Conservation (phyloP, 2,329 filamentous ascomycete species). For the Curvularia hawaiiensis region DNA sequence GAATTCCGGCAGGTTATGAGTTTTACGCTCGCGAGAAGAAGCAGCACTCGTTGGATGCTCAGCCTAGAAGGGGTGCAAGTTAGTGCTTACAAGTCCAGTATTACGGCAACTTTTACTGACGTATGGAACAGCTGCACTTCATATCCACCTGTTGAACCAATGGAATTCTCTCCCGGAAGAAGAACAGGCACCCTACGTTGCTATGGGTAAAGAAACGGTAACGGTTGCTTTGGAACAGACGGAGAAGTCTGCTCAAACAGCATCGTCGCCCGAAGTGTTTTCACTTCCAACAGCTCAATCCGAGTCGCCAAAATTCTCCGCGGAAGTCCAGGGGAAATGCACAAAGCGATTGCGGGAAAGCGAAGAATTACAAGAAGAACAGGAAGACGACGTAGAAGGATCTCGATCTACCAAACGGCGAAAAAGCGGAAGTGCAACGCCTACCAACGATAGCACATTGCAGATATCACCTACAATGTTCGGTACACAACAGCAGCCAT, state of each 20-base stretch:
- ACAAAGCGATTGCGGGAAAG: constrained; percentile 29
- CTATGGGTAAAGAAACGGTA: constrained; percentile 17
- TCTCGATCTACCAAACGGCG: constrained; percentile 23
- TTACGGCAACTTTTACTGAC: neutral
- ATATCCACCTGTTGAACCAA: constrained; percentile 19
- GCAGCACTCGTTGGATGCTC: constrained; percentile 17
- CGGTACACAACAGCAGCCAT: constrained; percentile 22
- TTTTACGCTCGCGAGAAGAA: constrained; percentile 25
- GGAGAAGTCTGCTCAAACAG: neutral
- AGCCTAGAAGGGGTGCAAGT: constrained; percentile 24
- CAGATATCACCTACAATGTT: neutral
- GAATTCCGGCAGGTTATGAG: constrained; percentile 21
- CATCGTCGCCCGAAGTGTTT: constrained; percentile 14
- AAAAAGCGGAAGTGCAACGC: constrained; percentile 20
- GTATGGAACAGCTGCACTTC: constrained; percentile 20
- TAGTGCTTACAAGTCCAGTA: constrained; percentile 1
- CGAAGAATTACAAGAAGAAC: constrained; percentile 8
- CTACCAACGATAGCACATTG: constrained; percentile 1
- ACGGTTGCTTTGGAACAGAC: constrained; percentile 9
- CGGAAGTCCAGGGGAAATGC: constrained; percentile 25
- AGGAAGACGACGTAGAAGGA: neutral
- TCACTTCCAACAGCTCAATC: constrained; percentile 32
- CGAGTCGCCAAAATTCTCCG: constrained; percentile 32
- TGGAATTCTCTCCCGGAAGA: constrained; percentile 28
- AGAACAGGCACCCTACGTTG: constrained; percentile 26